Conservation (phyloP, 116 monocot species). For the Iris pallida region DNA sequence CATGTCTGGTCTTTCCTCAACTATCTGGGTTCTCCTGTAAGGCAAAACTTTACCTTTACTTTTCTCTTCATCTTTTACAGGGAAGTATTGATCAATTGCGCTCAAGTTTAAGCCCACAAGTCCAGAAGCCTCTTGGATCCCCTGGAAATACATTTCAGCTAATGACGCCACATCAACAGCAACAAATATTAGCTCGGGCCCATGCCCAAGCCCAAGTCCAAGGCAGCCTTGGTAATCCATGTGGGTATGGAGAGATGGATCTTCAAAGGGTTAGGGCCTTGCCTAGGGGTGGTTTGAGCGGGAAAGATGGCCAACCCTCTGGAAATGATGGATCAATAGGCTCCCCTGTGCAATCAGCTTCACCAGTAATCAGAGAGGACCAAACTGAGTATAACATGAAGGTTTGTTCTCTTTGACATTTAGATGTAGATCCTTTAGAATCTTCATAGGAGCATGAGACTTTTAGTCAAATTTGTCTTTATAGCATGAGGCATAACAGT, state of each 20-base stretch:
- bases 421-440: too few relatives aligned
- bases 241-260: constrained; percentile 23
- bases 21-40: too few relatives aligned
- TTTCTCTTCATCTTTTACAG: constrained; percentile 3
- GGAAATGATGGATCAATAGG: constrained; percentile 35
- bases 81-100: constrained; percentile 36
- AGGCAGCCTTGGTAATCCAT: constrained; percentile 12
- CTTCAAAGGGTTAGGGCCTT: constrained; percentile 9
- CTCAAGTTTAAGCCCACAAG: constrained; percentile 29
- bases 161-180: constrained; percentile 31
- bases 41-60: too few relatives aligned
- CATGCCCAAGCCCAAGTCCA: constrained; percentile 8
- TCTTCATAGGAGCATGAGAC: too few relatives aligned
- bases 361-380: constrained; percentile 29
- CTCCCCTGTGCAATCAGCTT: constrained; percentile 37
- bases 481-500: too few relatives aligned
- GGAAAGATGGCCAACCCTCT: constrained; percentile 33
- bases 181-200: constrained; percentile 22
- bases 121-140: constrained; percentile 27
- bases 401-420: constrained; percentile 6
- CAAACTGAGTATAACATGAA: constrained; percentile 31
- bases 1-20: too few relatives aligned
- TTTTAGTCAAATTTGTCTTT: too few relatives aligned
- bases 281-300: constrained; percentile 23
- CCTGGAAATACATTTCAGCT: constrained; percentile 36